Conservation (phyloP, 1,284 basidiomycete species). For the Hemileia vastatrix region DNA sequence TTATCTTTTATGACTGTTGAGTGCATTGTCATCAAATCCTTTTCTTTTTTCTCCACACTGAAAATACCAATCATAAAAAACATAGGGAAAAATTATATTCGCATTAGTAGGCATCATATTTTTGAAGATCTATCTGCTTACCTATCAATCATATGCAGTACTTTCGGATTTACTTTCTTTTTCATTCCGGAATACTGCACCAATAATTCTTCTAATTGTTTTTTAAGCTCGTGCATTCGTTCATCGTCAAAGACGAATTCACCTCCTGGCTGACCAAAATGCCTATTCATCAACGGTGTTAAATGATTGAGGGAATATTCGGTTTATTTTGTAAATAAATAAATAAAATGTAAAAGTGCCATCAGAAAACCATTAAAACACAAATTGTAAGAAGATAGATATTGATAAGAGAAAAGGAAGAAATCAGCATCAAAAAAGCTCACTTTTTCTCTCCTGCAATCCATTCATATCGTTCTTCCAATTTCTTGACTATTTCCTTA, state of each 20-base stretch:
- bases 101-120: not conserved
- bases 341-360: too few relatives aligned
- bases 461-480: conserved; percentile 82
- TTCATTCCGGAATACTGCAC: conserved; percentile 74
- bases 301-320: too few relatives aligned
- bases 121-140: conserved; percentile 45
- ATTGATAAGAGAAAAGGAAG: too few relatives aligned
- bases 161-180: conserved; percentile 91
- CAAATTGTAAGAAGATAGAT: too few relatives aligned
- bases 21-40: conserved; percentile 76
- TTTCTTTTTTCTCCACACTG: conserved; percentile 92
- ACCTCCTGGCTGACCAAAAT: conserved; percentile 71
- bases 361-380: too few relatives aligned
- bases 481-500: conserved; percentile 40
- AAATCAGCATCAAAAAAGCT: conserved; percentile 40
- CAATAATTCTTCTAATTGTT: conserved; percentile 67
- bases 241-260: conserved; percentile 73
- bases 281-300: conserved; percentile 43
- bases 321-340: too few relatives aligned
- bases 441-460: conserved; percentile 75
- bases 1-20: conserved; percentile 84
- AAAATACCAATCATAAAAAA: conserved; percentile 5
- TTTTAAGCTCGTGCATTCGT: conserved; percentile 58
- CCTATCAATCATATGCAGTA: conserved; percentile 92
- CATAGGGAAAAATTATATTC: not conserved